Percentiles rank a stretch among this genome's conserved stretches.
These are phyloP conservation scores for Globisporangium nodosum DNA, from an alignment of 352 stramenopile species.

Conservation along the genomic window DNA sequence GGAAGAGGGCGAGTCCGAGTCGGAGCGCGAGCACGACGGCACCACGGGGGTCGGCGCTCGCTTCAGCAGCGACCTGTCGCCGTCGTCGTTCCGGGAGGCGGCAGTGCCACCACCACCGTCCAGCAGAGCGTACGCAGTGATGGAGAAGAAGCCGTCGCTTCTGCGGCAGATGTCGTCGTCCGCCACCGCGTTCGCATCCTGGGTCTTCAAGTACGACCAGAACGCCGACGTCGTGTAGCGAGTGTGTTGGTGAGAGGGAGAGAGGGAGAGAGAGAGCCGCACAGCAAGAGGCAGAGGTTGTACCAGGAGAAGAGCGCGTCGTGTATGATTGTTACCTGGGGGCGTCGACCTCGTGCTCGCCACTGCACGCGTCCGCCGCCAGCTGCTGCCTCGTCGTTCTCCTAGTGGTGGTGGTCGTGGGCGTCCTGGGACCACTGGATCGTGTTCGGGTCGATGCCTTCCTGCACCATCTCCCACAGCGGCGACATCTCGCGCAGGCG, in stretches of 20 bases:
- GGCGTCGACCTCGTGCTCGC: too few relatives aligned
- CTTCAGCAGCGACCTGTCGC: not conserved
- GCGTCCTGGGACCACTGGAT: slow-evolving; percentile 99
- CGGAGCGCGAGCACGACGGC: not conserved
- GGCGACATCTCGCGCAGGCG: slow-evolving; percentile 98
- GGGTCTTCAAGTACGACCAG: slow-evolving; percentile 14
- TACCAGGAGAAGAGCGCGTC: too few relatives aligned
- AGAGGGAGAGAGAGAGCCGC: too few relatives aligned
- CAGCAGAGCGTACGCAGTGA: slow-evolving; percentile 14
- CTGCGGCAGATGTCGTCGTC: slow-evolving; percentile 16
- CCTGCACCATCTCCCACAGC: slow-evolving; percentile 99
- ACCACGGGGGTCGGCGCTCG: not conserved
- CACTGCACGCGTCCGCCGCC: too few relatives aligned
- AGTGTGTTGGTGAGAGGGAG: not conserved
- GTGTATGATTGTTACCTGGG: too few relatives aligned
- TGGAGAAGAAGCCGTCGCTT: slow-evolving; percentile 12
- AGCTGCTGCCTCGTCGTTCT: too few relatives aligned
- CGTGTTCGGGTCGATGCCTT: slow-evolving; percentile 99
- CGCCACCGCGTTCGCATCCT: slow-evolving; percentile 13
- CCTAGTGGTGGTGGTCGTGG: slow-evolving; percentile 25
- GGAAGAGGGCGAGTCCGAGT: slow-evolving; percentile 2
- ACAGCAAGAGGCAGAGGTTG: too few relatives aligned
- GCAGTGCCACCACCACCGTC: not conserved
- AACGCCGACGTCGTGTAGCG: not conserved
- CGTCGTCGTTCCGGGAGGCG: not conserved